These are phyloP conservation scores for Coniochaeta pulveracea DNA, from an alignment of 2,329 filamentous ascomycete genomes.

Conservation along the genomic window DNA sequence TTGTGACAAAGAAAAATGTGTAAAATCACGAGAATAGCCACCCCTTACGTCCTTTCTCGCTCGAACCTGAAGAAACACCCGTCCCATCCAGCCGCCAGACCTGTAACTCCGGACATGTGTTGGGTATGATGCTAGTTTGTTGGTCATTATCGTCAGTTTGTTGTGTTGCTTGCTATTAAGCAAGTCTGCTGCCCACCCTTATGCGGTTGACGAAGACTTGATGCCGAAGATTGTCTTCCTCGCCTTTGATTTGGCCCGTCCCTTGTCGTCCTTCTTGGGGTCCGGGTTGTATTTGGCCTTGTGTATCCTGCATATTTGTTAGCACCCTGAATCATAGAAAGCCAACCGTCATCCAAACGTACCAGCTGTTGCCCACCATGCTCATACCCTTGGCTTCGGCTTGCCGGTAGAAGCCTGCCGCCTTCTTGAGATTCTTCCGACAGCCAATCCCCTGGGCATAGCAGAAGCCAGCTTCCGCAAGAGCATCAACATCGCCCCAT, in stretches of 20 bases:
- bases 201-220: neutral
- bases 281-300: slow-evolving; percentile 85
- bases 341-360: slow-evolving; percentile 25
- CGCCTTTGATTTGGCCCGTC: slow-evolving; percentile 65
- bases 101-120: slow-evolving; percentile 3
- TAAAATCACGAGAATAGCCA: too few relatives aligned
- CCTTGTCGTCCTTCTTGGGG: slow-evolving; percentile 43
- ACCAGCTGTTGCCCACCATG: slow-evolving; percentile 99
- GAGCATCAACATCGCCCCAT: slow-evolving; percentile 91
- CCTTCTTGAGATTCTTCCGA: slow-evolving; percentile 93
- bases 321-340: slow-evolving; percentile 4
- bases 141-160: slow-evolving; percentile 4
- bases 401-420: slow-evolving; percentile 78
- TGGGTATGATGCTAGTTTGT: slow-evolving; percentile 3
- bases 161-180: neutral
- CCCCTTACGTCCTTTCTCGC: too few relatives aligned
- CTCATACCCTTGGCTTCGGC: slow-evolving; percentile 90
- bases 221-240: slow-evolving; percentile 52
- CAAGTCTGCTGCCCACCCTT: too few relatives aligned
- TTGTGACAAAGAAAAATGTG: too few relatives aligned
- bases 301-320: slow-evolving; percentile 61
- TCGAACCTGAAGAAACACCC: too few relatives aligned
- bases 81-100: slow-evolving; percentile 1
- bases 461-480: slow-evolving; percentile 91
- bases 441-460: slow-evolving; percentile 89